These are phyloP conservation scores for Aureobasidium pullulans DNA, from an alignment of 2,329 filamentous ascomycete species.

Conservation along the genomic window DNA sequence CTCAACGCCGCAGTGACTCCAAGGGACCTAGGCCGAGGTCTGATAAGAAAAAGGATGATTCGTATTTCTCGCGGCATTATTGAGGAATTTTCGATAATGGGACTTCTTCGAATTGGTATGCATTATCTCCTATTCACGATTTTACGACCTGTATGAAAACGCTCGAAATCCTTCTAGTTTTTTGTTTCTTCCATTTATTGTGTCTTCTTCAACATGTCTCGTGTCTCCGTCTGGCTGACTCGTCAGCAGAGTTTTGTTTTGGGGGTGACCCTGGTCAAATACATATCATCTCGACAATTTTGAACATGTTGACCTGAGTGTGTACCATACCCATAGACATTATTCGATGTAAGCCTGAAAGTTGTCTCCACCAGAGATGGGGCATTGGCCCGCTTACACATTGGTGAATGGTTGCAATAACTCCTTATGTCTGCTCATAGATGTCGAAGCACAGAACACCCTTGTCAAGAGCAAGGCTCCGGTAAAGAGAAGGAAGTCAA, in stretches of 20 bases:
- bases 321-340: too few relatives aligned
- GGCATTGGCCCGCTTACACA: too few relatives aligned
- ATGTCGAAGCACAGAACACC: too few relatives aligned
- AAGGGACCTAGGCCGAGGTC: not conserved
- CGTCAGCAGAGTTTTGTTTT: not conserved
- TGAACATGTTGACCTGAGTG: too few relatives aligned
- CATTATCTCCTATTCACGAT: not conserved
- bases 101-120: not conserved
- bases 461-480: too few relatives aligned
- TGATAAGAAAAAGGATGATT: constrained; percentile 8
- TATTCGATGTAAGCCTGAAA: too few relatives aligned
- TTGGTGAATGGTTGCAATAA: too few relatives aligned
- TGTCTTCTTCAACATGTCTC: not conserved
- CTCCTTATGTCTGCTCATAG: too few relatives aligned
- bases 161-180: not conserved
- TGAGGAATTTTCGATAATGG: not conserved
- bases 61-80: constrained; percentile 7
- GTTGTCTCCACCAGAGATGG: too few relatives aligned
- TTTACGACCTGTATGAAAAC: not conserved
- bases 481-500: too few relatives aligned
- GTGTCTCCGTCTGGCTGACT: not conserved
- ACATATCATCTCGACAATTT: too few relatives aligned
- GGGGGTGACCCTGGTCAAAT: not conserved
- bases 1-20: not conserved
- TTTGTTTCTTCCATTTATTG: not conserved